phyloP scores from a whole-genome alignment of 805 yeast species.

The Yarrowia bubula region DNA sequence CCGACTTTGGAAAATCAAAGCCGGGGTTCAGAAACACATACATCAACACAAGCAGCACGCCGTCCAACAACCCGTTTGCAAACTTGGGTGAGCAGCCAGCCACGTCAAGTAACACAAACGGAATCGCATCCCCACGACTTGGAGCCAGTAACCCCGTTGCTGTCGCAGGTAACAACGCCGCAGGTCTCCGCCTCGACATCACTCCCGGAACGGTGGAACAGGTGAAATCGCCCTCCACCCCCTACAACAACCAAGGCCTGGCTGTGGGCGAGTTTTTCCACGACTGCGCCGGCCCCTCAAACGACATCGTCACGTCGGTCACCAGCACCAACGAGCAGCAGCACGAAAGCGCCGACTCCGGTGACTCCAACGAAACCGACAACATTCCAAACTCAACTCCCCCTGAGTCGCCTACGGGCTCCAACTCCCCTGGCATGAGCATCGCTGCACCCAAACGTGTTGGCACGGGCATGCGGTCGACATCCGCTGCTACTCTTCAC shows the following conservation, averaged over 20 bases:
- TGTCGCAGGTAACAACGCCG: neutral
- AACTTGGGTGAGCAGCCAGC: neutral
- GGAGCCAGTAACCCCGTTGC: neutral
- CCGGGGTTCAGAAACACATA: neutral
- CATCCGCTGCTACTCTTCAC: conserved; percentile 16
- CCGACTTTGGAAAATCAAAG: neutral
- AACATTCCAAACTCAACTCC: conserved; percentile 15
- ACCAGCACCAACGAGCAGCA: conserved; percentile 7
- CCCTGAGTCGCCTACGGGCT: conserved; percentile 16
- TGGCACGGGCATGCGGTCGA: conserved; percentile 11
- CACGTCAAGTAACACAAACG: neutral
- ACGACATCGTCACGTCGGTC: conserved; percentile 10
- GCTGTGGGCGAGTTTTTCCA: conserved; percentile 21
- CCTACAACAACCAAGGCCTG: conserved; percentile 22
- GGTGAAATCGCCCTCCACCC: conserved; percentile 22
- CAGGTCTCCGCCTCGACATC: conserved; percentile 7
- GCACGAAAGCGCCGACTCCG: neutral
- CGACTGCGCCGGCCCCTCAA: conserved; percentile 20
- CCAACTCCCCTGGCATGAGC: conserved; percentile 4
- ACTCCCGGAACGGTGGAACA: conserved; percentile 13
- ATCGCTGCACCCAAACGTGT: conserved; percentile 5
- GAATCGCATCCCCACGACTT: neutral
- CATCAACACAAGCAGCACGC: neutral
- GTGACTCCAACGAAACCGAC: conserved; percentile 10
- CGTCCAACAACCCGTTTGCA: conserved; percentile 20